Base-by-base conservation (phyloP, 805 yeast genomes). In the Metschnikowia orientalis region DNA sequence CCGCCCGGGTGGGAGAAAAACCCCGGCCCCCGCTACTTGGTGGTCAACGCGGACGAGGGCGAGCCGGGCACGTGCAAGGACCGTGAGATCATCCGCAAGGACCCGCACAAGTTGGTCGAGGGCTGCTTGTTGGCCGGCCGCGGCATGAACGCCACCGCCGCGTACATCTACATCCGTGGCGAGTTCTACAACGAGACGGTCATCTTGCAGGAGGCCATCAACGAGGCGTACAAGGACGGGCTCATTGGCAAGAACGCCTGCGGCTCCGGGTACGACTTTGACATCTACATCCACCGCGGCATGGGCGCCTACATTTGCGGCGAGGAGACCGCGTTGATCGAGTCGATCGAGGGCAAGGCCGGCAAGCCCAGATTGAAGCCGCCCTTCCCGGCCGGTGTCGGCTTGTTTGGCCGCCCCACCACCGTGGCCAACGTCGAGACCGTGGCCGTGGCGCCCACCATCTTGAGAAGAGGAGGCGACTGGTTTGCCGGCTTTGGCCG, bases 1-100 rank as follows among this genome's bases (percentile, higher is more conserved):
- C 95, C 95, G 28, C 95, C 95, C 35, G 92, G 92, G 38, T 85
- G 95, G 95, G 94, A 85, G 42, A 86, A 85, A 56, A 85, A 85
- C 62, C 64, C 63, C 10, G 95, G 95, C n/a, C 92, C 95, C 41
- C 75, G 95, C 53, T 84, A 84, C 57, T 71, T 86, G 48, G 94
- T 86, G 30, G 87, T 86, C 51, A 86, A 86, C 60, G 95, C 95
- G 35, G 95, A 86, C 67, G 95, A 86, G 65, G 95, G 95, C 50
- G 95, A 86, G 63, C 95, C 95, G 9, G 95, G 95, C 41, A 86
- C 95, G 32, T 86, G 95, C 63, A 86, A 86, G 65, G 95, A 86
- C 61, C 75, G 95, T 57, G 95, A 86, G 61, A 86, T 86, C 57
- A 80, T 86, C 56, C 75, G 95, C 59, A 86, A 86, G 60, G 95